These are phyloP conservation scores for Lipomyces yamadae DNA, from an alignment of 805 yeast genomes.

Conservation along the genomic window DNA sequence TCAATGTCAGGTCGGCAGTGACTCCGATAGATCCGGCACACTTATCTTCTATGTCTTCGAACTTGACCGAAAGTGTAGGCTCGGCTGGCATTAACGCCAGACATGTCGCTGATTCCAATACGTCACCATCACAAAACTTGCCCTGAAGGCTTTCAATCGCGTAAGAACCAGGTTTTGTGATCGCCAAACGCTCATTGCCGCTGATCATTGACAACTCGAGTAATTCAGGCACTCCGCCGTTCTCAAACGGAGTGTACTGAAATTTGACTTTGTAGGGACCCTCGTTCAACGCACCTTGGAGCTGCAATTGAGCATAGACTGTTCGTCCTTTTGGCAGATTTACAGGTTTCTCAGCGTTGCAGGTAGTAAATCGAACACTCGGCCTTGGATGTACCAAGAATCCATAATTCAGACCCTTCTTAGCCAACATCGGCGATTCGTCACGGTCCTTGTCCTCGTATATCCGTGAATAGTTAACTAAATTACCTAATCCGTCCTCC, in stretches of 20 bases:
- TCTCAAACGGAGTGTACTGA: slow-evolving; percentile 16
- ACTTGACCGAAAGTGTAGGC: slow-evolving; percentile 53
- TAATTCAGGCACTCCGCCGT: neutral
- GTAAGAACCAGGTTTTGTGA: slow-evolving; percentile 70
- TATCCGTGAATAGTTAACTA: slow-evolving; percentile 45
- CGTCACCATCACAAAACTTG: slow-evolving; percentile 67
- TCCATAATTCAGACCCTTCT: slow-evolving; percentile 51
- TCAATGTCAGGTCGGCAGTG: slow-evolving; percentile 65
- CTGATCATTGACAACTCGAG: slow-evolving; percentile 24
- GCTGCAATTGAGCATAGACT: slow-evolving; percentile 36
- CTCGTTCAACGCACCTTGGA: slow-evolving; percentile 46
- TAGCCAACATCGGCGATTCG: slow-evolving; percentile 43
- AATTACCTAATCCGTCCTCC: slow-evolving; percentile 70
- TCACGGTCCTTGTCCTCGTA: slow-evolving; percentile 36
- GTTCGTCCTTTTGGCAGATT: slow-evolving; percentile 42
- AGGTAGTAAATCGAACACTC: slow-evolving; percentile 50
- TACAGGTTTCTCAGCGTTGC: slow-evolving; percentile 44
- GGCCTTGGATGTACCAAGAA: slow-evolving; percentile 64
- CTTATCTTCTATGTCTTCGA: slow-evolving; percentile 70
- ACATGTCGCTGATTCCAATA: slow-evolving; percentile 60
- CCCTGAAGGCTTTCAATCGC: slow-evolving; percentile 59
- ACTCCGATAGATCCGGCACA: slow-evolving; percentile 95
- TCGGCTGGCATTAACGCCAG: slow-evolving; percentile 62
- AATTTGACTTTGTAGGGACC: slow-evolving; percentile 55
- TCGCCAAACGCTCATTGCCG: slow-evolving; percentile 42